Conservation (phyloP, 257 asterid species). For the Vinca minor region DNA sequence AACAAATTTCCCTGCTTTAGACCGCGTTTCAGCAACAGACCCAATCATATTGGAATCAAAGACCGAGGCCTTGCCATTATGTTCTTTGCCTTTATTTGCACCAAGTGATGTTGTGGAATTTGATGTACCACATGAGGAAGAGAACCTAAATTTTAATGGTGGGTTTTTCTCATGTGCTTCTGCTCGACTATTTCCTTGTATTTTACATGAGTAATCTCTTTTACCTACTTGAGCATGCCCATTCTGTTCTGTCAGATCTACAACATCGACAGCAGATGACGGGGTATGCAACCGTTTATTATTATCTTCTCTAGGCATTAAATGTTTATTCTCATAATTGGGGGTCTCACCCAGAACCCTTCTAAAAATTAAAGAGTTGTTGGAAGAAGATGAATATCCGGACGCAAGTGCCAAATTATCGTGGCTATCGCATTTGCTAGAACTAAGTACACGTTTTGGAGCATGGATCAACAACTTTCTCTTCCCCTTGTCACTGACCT, state of each 20-base stretch:
- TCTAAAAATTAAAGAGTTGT: constrained; percentile 24
- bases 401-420: constrained; percentile 13
- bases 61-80: constrained; percentile 22
- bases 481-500: constrained; percentile 34
- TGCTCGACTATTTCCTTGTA: constrained; percentile 20
- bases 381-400: constrained; percentile 35
- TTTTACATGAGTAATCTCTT: constrained; percentile 21
- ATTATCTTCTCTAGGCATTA: constrained; percentile 15
- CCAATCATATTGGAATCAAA: no score
- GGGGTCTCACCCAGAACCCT: constrained; percentile 28
- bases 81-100: constrained; percentile 33
- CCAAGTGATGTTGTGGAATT: constrained; percentile 17
- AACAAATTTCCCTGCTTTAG: constrained; percentile 27
- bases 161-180: constrained; percentile 21
- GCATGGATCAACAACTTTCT: constrained; percentile 24
- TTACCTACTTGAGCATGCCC: constrained; percentile 18
- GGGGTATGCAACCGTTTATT: constrained; percentile 17
- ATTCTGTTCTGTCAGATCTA: constrained; percentile 27
- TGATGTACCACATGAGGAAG: constrained; percentile 20
- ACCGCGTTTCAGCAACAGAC: constrained; percentile 27
- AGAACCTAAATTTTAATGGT: constrained; percentile 25
- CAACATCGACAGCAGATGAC: constrained; percentile 21
- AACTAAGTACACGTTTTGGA: constrained; percentile 25
- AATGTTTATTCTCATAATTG: constrained; percentile 22
- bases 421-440: constrained; percentile 22